Conservation (phyloP, 495 filamentous ascomycete species). For the Aspergillus bertholletiae region DNA sequence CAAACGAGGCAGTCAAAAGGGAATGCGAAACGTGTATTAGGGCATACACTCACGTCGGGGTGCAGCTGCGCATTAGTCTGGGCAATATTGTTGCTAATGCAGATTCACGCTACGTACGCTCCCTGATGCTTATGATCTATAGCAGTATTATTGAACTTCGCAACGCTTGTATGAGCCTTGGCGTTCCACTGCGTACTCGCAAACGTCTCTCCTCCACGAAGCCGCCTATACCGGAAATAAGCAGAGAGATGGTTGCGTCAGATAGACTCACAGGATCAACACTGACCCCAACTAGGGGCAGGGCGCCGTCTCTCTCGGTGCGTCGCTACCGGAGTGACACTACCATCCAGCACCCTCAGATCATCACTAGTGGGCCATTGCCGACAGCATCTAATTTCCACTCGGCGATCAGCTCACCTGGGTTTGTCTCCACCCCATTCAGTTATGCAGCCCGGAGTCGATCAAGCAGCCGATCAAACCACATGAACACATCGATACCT, state of each 20-base stretch:
- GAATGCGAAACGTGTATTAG: slow-evolving; percentile 67
- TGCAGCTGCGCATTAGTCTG: slow-evolving; percentile 65
- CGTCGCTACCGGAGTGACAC: slow-evolving; percentile 60
- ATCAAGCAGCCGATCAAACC: slow-evolving; percentile 49
- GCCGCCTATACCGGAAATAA: slow-evolving; percentile 21
- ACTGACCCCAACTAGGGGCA: slow-evolving; percentile 54
- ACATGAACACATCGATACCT: slow-evolving; percentile 44
- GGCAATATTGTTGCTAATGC: slow-evolving; percentile 68
- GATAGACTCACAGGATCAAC: slow-evolving; percentile 45
- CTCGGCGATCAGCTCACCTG: slow-evolving; percentile 31
- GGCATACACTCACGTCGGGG: slow-evolving; percentile 71
- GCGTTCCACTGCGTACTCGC: slow-evolving; percentile 23
- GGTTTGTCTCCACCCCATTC: slow-evolving; percentile 30
- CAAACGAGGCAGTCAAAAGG: slow-evolving; percentile 57
- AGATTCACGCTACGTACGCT: slow-evolving; percentile 76
- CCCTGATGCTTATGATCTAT: slow-evolving; percentile 74
- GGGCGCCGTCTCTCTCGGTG: slow-evolving; percentile 44
- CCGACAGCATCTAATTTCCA: slow-evolving; percentile 25
- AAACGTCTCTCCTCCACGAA: slow-evolving; percentile 25
- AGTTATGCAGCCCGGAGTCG: slow-evolving; percentile 40
- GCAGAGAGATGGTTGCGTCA: slow-evolving; percentile 16
- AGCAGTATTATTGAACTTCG: slow-evolving; percentile 75
- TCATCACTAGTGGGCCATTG: slow-evolving; percentile 21
- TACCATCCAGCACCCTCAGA: slow-evolving; percentile 55
- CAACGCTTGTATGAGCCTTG: slow-evolving; percentile 47